Conservation (phyloP, 2,329 filamentous ascomycete species). For the Plectosphaerella sp. region DNA sequence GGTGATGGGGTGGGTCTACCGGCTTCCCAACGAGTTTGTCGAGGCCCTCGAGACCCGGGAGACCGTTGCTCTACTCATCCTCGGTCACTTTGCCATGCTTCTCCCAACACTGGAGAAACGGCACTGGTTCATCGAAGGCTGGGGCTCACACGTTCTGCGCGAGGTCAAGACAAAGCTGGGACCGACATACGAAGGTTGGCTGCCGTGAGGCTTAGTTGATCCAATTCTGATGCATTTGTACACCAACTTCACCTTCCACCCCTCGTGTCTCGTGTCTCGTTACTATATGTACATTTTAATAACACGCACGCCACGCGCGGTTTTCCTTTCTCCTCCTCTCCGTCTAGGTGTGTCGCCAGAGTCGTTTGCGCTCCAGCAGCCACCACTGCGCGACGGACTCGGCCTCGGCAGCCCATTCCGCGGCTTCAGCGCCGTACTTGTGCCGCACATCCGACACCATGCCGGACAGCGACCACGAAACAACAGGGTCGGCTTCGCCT, state of each 20-base stretch:
- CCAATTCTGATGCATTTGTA: too few species aligned
- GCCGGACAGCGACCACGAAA: slow-evolving; percentile 7
- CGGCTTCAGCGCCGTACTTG: slow-evolving; percentile 10
- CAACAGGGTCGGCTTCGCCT: slow-evolving; percentile 5
- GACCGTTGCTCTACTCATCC: slow-evolving; percentile 10
- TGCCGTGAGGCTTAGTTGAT: background rate
- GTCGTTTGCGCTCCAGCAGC: slow-evolving; percentile 7
- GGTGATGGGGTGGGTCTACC: slow-evolving; percentile 13
- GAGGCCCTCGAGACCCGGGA: slow-evolving; percentile 7
- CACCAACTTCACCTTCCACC: too few species aligned
- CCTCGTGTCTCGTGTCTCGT: too few species aligned
- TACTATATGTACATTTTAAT: too few species aligned
- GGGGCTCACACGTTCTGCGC: slow-evolving; percentile 11
- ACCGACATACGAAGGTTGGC: background rate
- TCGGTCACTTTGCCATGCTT: slow-evolving; percentile 12
- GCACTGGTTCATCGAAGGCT: slow-evolving; percentile 16
- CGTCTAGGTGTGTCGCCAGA: background rate
- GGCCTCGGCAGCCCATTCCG: slow-evolving; percentile 14
- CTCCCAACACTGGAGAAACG: slow-evolving; percentile 8
- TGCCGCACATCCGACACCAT: slow-evolving; percentile 5
- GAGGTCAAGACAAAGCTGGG: background rate
- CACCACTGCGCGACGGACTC: slow-evolving; percentile 15
- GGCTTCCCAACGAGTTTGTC: slow-evolving; percentile 7
- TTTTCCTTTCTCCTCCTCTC: background rate
- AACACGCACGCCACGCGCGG: too few species aligned